These are phyloP conservation scores for Pythium brachiatum DNA, from an alignment of 352 stramenopile species.

Conservation along the genomic window DNA sequence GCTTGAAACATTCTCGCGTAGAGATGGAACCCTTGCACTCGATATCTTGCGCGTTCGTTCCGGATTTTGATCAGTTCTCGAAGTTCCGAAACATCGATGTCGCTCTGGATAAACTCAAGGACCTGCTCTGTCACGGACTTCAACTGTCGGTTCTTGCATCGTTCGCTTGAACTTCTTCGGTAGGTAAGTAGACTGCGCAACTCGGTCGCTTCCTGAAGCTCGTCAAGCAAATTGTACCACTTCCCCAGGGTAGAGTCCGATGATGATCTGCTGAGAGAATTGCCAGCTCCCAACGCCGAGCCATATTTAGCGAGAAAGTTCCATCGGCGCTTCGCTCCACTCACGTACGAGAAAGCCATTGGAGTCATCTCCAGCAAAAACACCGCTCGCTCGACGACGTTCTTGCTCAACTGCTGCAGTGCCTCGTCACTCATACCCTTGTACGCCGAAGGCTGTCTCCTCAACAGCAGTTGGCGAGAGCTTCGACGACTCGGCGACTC, in stretches of 20 bases:
- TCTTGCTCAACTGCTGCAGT: slow-evolving; percentile 61
- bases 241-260: slow-evolving; percentile 61
- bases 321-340: slow-evolving; percentile 65
- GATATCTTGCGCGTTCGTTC: slow-evolving; percentile 44
- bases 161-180: slow-evolving; percentile 67
- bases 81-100: slow-evolving; percentile 62
- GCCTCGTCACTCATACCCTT: slow-evolving; percentile 73
- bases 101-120: slow-evolving; percentile 83
- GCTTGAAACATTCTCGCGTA: slow-evolving; percentile 34
- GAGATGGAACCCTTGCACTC: slow-evolving; percentile 45
- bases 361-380: slow-evolving; percentile 76
- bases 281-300: slow-evolving; percentile 39
- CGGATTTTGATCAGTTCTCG: slow-evolving; percentile 39
- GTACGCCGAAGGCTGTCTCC: slow-evolving; percentile 70
- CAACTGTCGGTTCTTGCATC: slow-evolving; percentile 39
- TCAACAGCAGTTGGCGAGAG: slow-evolving; percentile 8
- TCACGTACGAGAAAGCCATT: slow-evolving; percentile 74
- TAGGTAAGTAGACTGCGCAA: slow-evolving; percentile 72
- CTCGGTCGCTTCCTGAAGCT: slow-evolving; percentile 74
- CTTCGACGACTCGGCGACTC: slow-evolving; percentile 18
- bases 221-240: slow-evolving; percentile 80
- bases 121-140: slow-evolving; percentile 84
- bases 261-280: background rate
- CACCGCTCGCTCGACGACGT: slow-evolving; percentile 61
- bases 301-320: slow-evolving; percentile 71